Evolutionary conservation across 352 stramenopile species (phyloP).

Genomic region (Phytophthora melonis): DNA sequence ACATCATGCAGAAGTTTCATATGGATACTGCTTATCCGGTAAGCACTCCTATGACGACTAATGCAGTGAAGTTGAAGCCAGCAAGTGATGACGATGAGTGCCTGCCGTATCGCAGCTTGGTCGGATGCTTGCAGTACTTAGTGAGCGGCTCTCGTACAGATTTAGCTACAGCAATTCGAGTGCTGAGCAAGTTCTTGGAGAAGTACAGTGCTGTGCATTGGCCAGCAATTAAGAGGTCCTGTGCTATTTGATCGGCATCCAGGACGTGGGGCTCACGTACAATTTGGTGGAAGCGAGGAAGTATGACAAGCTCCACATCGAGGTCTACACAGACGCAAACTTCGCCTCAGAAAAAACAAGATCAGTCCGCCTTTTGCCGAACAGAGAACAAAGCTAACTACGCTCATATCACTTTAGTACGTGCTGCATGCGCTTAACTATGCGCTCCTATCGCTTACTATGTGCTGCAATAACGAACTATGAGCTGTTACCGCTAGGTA

Average conservation of each 20-base stretch:
- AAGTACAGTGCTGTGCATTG: slow-evolving; percentile 13
- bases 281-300: slow-evolving; percentile 8
- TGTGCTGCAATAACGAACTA: no score
- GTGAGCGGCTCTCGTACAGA: slow-evolving; percentile 9
- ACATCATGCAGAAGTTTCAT: slow-evolving; percentile 19
- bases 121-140: slow-evolving; percentile 25
- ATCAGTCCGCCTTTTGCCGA: no score
- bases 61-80: slow-evolving; percentile 7
- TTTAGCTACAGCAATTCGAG: slow-evolving; percentile 5
- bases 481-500: no score
- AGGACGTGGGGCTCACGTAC: slow-evolving; percentile 13
- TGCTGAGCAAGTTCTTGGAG: slow-evolving; percentile 18
- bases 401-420: no score
- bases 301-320: slow-evolving; percentile 19
- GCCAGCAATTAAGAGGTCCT: slow-evolving; percentile 20
- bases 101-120: slow-evolving; percentile 14
- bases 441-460: no score
- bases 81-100: slow-evolving; percentile 5
- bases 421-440: no score
- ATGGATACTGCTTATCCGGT: slow-evolving; percentile 16
- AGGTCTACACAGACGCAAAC: slow-evolving; percentile 28
- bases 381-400: no score
- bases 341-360: no score
- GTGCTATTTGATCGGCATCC: slow-evolving; percentile 8
- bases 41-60: slow-evolving; percentile 12